phyloP scores from a whole-genome alignment of 2,329 filamentous ascomycete genomes.

The Nemania sp. region DNA sequence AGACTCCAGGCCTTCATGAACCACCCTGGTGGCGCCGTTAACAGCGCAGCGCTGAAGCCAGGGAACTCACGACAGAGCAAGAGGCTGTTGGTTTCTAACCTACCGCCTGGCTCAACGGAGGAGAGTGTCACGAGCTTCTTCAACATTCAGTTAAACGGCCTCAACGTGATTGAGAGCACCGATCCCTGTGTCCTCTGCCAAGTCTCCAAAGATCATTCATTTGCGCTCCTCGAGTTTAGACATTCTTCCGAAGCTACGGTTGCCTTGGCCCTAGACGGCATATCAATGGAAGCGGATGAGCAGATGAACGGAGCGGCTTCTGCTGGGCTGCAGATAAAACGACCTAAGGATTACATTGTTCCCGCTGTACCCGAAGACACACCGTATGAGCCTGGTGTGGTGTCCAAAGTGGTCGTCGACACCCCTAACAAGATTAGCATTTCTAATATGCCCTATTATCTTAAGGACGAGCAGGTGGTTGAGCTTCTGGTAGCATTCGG shows the following conservation, averaged over 20 bases:
- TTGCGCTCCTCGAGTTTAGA: constrained; percentile 91
- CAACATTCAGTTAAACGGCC: constrained; percentile 93
- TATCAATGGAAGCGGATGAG: constrained; percentile 79
- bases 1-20: constrained; percentile 96
- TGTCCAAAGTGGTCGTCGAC: constrained; percentile 83
- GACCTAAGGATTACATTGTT: constrained; percentile 97
- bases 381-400: constrained; percentile 72
- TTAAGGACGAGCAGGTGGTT: constrained; percentile 87
- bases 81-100: constrained; percentile 83
- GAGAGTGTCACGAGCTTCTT: constrained; percentile 83
- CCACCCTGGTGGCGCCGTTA: constrained; percentile 73
- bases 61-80: constrained; percentile 93
- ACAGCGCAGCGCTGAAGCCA: constrained; percentile 82
- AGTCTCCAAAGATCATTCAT: constrained; percentile 75
- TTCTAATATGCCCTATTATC: constrained; percentile 82
- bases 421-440: constrained; percentile 95
- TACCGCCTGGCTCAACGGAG: constrained; percentile 73
- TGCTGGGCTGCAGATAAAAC: constrained; percentile 72
- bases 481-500: constrained; percentile 91
- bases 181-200: constrained; percentile 87
- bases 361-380: constrained; percentile 75
- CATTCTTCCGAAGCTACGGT: constrained; percentile 85
- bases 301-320: constrained; percentile 55
- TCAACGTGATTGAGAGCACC: constrained; percentile 82
- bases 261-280: constrained; percentile 85